A percentile compares a stretch with the other conserved stretches of the same genome.
Evolutionary conservation across 257 asterid species (phyloP).

Genomic region (Solanum piurae): DNA sequence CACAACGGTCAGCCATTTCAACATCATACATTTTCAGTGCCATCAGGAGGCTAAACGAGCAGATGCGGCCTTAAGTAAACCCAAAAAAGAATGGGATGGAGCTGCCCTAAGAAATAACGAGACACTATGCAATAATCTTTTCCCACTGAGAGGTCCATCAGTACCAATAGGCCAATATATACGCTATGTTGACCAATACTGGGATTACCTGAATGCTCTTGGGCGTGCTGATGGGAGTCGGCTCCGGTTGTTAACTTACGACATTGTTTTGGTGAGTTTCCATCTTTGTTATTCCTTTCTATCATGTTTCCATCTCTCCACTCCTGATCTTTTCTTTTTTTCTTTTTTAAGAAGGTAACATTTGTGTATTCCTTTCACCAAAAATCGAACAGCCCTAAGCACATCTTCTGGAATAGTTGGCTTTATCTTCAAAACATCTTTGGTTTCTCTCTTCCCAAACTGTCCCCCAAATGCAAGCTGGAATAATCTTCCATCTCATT

Average conservation of each 20-base stretch:
- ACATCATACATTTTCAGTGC: constrained; percentile 97
- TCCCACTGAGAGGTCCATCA: constrained; percentile 80
- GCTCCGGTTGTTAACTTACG: constrained; percentile 78
- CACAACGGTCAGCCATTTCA: constrained; percentile 97
- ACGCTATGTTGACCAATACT: constrained; percentile 88
- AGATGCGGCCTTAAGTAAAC: constrained; percentile 79
- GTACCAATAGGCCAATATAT: constrained; percentile 77
- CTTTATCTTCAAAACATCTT: neutral
- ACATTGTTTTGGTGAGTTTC: constrained; percentile 78
- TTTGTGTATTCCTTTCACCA: neutral
- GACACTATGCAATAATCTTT: constrained; percentile 88
- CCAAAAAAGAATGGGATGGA: constrained; percentile 99
- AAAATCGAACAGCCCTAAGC: neutral
- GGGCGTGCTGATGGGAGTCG: constrained; percentile 99
- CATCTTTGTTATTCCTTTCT: neutral
- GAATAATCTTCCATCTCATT: neutral
- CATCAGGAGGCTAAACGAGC: constrained; percentile 99
- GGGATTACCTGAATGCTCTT: constrained; percentile 90
- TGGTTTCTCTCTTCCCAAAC: neutral
- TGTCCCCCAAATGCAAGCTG: neutral
- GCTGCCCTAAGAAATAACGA: constrained; percentile 94
- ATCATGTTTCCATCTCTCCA: neutral
- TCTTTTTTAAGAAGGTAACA: neutral
- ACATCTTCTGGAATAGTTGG: neutral
- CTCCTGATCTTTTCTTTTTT: neutral